Evolutionary conservation across 2,329 filamentous ascomycete species (phyloP), one percentile per base, ranked within the genome.

Genomic region (Mycocentrospora acerina): DNA sequence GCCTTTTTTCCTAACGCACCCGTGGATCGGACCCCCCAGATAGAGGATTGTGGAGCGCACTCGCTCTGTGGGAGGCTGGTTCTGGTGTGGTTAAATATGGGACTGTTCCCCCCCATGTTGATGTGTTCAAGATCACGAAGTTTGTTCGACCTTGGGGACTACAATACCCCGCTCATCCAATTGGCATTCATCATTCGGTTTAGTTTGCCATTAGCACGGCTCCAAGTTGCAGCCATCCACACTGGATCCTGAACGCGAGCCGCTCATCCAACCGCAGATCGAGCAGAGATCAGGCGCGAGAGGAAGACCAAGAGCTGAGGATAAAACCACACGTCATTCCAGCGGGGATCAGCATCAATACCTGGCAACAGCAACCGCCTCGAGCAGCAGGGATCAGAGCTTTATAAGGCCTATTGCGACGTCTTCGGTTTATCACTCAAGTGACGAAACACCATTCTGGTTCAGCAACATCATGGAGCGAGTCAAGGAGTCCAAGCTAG

Each of bases 391-490:
- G 26, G 41, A 32, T 32, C 35, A 42, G 26, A 44, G 32, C 46
- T 55, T 57, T 39, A 47, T 57, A 55, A 59, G 44, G 26, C 43
- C 40, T 37, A 36, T 52, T 29, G 40, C 44, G 16, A 47, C 55
- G 37, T 42, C 48, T 7, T 28, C 39, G 24, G 13, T 35, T n/a
- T 24, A 46, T n/a, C 47, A 53, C 35, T 51, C 46, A 39, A 46
- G 45, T 36, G 37, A 52, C 43, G 50, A 41, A 29, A 14, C 22
- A 43, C 28, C 35, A 27, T 34, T 48, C 42, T 16, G n/a, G n/a
- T 39, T 22, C 19, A 17, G 19, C 5, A 25, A 40, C 45, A 53
- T 51, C 44, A 75, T 74, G 72, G 68, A 70, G 52, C 71, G 68
- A 37, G 39, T 69, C 34, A 64, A 54, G 37, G 47, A 56, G 11